Conservation (phyloP, 805 yeast genomes). For the Lipomyces lipofer region DNA sequence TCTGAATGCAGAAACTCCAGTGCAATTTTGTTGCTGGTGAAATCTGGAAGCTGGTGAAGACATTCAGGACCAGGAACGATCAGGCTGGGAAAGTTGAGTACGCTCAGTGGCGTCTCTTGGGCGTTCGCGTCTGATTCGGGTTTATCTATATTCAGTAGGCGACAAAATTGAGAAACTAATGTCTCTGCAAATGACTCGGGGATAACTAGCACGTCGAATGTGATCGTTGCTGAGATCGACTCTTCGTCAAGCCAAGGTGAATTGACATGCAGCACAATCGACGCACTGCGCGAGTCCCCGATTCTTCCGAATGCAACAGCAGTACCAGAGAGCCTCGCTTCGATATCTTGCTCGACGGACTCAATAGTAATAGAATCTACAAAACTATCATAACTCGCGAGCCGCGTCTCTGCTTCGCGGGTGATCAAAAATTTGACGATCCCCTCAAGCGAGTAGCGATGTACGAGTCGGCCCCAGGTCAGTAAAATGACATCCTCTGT, state of each 20-base stretch:
- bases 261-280: too few relatives aligned
- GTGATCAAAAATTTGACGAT: constrained; percentile 1
- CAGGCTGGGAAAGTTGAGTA: constrained; percentile 10
- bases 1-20: constrained; percentile 16
- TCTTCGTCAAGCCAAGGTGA: too few relatives aligned
- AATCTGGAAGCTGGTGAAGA: constrained; percentile 13
- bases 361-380: not conserved
- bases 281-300: not conserved
- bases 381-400: not conserved
- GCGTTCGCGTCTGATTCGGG: not conserved
- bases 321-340: not conserved
- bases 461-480: constrained; percentile 11
- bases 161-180: constrained; percentile 1
- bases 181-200: constrained; percentile 5
- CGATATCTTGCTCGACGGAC: not conserved
- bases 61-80: constrained; percentile 12
- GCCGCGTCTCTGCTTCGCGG: not conserved
- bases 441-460: constrained; percentile 2
- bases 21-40: constrained; percentile 1
- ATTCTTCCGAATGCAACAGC: not conserved
- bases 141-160: not conserved
- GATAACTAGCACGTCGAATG: not conserved
- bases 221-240: not conserved
- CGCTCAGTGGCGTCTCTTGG: not conserved
- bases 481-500: not conserved